phyloP scores from a whole-genome alignment of 192 early-diverging fungal species.

The Entrophospora sp. region DNA sequence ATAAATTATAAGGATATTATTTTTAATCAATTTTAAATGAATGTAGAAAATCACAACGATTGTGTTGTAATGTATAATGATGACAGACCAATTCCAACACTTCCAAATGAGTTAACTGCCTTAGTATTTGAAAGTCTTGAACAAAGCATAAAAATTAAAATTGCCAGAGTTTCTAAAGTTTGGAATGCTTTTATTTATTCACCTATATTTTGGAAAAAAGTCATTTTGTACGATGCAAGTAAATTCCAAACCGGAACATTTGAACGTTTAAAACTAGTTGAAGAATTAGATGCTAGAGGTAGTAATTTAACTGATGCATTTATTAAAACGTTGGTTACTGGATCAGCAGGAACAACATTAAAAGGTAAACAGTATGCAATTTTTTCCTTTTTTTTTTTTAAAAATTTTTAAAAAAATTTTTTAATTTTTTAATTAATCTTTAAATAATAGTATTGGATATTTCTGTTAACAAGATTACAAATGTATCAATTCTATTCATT shows the following conservation, averaged over 20 bases:
- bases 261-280: background rate
- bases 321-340: background rate
- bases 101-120: constrained; percentile 10
- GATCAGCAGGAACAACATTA: background rate
- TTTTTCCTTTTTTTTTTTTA: background rate
- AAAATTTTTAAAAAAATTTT: background rate
- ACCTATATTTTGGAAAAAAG: background rate
- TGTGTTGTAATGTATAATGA: no score
- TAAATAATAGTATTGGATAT: constrained; percentile 6
- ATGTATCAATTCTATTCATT: background rate
- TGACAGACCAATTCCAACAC: background rate
- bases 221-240: background rate
- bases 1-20: no score
- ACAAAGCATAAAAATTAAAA: background rate
- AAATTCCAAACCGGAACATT: background rate
- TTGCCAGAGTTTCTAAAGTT: background rate
- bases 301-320: background rate
- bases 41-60: no score
- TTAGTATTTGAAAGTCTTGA: background rate
- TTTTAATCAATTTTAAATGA: no score
- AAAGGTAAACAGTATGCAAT: background rate
- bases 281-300: background rate
- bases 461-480: background rate
- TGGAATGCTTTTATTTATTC: background rate
- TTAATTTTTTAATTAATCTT: background rate